Conservation (phyloP, 2,329 filamentous ascomycete species). For the Hypoxylon rubiginosum region DNA sequence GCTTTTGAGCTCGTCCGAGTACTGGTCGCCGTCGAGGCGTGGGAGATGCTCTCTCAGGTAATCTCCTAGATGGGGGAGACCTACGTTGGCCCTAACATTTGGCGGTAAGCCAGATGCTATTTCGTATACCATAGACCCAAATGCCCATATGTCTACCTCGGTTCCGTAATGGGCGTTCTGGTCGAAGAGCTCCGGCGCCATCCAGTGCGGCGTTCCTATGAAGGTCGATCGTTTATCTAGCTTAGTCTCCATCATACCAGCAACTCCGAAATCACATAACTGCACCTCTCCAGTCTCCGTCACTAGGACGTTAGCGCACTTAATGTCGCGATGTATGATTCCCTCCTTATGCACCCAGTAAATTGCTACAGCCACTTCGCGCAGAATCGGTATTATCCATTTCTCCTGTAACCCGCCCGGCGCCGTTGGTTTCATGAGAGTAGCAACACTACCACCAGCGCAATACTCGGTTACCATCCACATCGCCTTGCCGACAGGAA, state of each 20-base stretch:
- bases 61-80: constrained; percentile 65
- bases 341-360: constrained; percentile 77
- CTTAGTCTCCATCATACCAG: constrained; percentile 81
- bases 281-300: constrained; percentile 83
- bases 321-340: constrained; percentile 79
- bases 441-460: constrained; percentile 85
- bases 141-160: constrained; percentile 87
- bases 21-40: constrained; percentile 77
- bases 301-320: constrained; percentile 84
- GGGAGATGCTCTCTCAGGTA: constrained; percentile 74
- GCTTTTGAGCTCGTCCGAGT: constrained; percentile 76
- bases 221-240: constrained; percentile 84
- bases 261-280: constrained; percentile 87
- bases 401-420: constrained; percentile 77
- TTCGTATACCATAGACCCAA: constrained; percentile 84
- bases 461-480: constrained; percentile 93
- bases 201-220: constrained; percentile 87
- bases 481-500: constrained; percentile 82
- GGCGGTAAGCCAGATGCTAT: constrained; percentile 84
- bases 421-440: constrained; percentile 75
- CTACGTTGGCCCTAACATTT: constrained; percentile 70
- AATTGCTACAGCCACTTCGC: constrained; percentile 75
- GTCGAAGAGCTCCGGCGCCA: constrained; percentile 84
- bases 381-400: constrained; percentile 76
- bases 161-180: constrained; percentile 75